phyloP scores from a whole-genome alignment of 2,329 filamentous ascomycete species.

The Paecilomyces variotii region DNA sequence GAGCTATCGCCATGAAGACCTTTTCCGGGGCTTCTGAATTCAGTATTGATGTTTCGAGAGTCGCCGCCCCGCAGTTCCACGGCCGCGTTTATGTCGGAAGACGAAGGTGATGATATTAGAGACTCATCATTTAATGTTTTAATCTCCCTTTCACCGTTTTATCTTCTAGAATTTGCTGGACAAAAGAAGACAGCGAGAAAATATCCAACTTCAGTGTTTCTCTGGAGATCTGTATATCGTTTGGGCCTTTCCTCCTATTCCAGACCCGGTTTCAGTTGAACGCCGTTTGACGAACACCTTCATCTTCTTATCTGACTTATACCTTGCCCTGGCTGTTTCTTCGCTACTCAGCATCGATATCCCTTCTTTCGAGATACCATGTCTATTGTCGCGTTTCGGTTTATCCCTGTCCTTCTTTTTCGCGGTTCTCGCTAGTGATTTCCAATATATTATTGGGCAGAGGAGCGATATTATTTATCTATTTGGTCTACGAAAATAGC shows the following conservation, averaged over 20 bases:
- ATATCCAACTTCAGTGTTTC: not conserved
- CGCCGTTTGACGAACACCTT: not conserved
- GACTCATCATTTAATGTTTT: not conserved
- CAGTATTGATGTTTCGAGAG: not conserved
- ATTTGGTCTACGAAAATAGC: not conserved
- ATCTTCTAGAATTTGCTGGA: not conserved
- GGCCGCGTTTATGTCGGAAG: not conserved
- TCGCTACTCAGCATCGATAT: not conserved
- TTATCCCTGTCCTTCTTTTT: not conserved
- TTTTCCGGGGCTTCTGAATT: constrained; percentile 38
- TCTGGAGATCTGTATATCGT: not conserved
- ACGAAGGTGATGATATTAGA: not conserved
- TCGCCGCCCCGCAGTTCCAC: not conserved
- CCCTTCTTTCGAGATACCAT: not conserved
- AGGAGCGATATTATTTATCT: not conserved
- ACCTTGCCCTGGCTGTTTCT: not conserved
- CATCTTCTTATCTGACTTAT: not conserved
- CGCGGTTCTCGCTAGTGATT: not conserved
- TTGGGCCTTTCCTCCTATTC: not conserved
- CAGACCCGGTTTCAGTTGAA: not conserved
- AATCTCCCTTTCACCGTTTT: not conserved
- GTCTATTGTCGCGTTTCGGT: not conserved
- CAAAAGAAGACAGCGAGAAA: not conserved
- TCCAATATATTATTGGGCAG: not conserved
- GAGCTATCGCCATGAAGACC: constrained; percentile 36